These are phyloP conservation scores for Thelonectria rubi DNA, from an alignment of 2,329 filamentous ascomycete species.

Conservation along the genomic window DNA sequence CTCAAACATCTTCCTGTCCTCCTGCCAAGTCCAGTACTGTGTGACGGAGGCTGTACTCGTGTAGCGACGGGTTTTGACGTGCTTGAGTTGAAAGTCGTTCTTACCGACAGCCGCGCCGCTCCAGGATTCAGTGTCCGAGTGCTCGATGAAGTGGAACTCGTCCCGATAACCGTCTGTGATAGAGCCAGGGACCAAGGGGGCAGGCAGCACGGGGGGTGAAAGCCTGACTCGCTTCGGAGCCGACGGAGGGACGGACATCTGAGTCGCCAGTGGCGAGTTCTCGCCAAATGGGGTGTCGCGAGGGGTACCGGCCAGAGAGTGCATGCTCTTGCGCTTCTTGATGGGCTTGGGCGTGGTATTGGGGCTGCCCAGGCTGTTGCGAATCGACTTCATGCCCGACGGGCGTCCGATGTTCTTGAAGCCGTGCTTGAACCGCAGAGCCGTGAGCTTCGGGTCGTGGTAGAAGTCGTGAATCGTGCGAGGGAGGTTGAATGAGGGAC, in stretches of 20 bases:
- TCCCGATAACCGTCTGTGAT: conserved; percentile 36
- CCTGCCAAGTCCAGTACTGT: conserved; percentile 65
- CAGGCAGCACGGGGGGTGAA: conserved; percentile 24
- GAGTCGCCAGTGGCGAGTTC: conserved; percentile 40
- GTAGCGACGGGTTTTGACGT: conserved; percentile 59
- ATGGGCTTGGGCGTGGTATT: conserved; percentile 37
- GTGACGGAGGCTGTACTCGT: conserved; percentile 59
- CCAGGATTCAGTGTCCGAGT: conserved; percentile 62
- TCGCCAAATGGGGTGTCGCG: conserved; percentile 41
- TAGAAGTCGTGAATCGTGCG: conserved; percentile 64
- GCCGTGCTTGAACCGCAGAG: conserved; percentile 60
- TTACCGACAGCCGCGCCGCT: conserved; percentile 55
- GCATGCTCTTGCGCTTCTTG: conserved; percentile 49
- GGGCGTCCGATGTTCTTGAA: conserved; percentile 67
- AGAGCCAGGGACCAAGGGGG: neutral
- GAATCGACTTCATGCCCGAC: conserved; percentile 54
- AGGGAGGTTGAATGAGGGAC: conserved; percentile 60
- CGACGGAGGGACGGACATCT: conserved; percentile 23
- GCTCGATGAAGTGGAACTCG: conserved; percentile 57
- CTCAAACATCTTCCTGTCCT: conserved; percentile 54
- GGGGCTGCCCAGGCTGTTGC: conserved; percentile 37
- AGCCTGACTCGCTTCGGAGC: conserved; percentile 42
- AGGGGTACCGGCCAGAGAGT: conserved; percentile 43
- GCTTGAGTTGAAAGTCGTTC: conserved; percentile 61
- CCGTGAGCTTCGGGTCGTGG: conserved; percentile 61